Base-by-base conservation (phyloP, 192 early-diverging fungal genomes). In the Haplosporangium gracile region DNA sequence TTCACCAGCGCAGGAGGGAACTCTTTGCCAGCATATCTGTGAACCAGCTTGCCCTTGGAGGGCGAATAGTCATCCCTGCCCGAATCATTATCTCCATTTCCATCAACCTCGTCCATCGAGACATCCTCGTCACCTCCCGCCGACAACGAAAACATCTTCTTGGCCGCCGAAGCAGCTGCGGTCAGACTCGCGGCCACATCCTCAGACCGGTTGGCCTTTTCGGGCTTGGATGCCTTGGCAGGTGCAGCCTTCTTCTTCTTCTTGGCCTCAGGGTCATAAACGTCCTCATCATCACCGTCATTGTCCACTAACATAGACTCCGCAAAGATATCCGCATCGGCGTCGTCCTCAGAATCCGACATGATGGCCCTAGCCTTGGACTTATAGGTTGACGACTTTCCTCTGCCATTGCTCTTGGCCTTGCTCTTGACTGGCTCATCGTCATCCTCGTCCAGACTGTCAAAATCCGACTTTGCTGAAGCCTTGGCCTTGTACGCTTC, bases 91-190 rank as follows among this genome's bases (percentile, higher is more conserved):
- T 77, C 72, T 32, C 8, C 38, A 24, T 57, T 8, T 18, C 13
- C 51, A n/a, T 26, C 43, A 2, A 32, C 60, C n/a, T 73, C 34
- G 32, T 79, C 74, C 70, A 72, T 72, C 22, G 36, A 38, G 5
- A 32, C 60, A 77, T 77, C 74, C 4, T 32, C 40, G 40, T 77
- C 75, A 29, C 43, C 75, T 8, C 73, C 83, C 20, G 39, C 55
- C 63, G 79, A 69, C 65, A 86, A 47, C 13, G 83, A 86, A 68
- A 86, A 86, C 78, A 86, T 77, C 75, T 86, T 85, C 60, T 85
- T 85, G 57, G 69, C 77, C 18, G 77, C 78, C 43, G 40, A 70
- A n/a, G 51, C 70, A 32, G 81, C 81, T 1, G 72, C 71, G 32
- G 76, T 78, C 16, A 45, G 82, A 60, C 55, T 60, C 8, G 34